These are phyloP conservation scores for Wallacemonas collosoma DNA, from an alignment of 208 protist species.

Conservation along the genomic window DNA sequence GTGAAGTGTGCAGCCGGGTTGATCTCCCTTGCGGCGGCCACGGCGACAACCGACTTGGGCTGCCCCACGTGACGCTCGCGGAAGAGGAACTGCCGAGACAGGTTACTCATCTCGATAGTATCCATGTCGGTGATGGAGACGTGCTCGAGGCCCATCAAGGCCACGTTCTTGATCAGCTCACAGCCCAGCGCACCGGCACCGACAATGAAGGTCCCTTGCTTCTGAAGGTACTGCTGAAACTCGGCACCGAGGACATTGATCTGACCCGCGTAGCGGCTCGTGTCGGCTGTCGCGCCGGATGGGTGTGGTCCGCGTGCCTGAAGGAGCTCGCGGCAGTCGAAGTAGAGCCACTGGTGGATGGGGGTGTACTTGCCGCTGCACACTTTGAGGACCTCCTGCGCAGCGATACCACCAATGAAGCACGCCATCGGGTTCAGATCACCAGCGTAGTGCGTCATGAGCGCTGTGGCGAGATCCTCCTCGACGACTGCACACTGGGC, in stretches of 20 bases:
- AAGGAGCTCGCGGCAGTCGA: constrained; percentile 94
- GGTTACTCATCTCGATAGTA: constrained; percentile 99
- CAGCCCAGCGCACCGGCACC: constrained; percentile 98
- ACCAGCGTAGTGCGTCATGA: constrained; percentile 69
- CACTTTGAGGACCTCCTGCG: constrained; percentile 97
- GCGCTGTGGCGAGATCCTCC: constrained; percentile 32
- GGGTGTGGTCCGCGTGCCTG: constrained; percentile 26
- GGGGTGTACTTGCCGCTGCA: constrained; percentile 96
- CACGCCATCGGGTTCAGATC: constrained; percentile 92
- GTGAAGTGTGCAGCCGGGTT: constrained; percentile 92
- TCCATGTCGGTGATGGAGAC: constrained; percentile 99
- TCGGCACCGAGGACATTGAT: constrained; percentile 94
- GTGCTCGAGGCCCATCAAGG: constrained; percentile 96
- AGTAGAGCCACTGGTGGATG: constrained; percentile 96
- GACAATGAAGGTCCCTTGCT: constrained; percentile 94
- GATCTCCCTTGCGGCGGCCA: constrained; percentile 91
- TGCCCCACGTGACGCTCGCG: constrained; percentile 94
- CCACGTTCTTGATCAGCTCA: constrained; percentile 99
- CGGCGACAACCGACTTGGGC: constrained; percentile 96
- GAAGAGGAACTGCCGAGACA: constrained; percentile 99
- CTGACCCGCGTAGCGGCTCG: constrained; percentile 94
- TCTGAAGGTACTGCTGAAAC: constrained; percentile 84
- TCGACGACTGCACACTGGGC: constrained; percentile 27
- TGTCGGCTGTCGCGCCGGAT: constrained; percentile 9
- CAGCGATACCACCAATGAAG: constrained; percentile 94